Base-by-base conservation (phyloP, 768 basidiomycete species). In the Sutorius australiensis region DNA sequence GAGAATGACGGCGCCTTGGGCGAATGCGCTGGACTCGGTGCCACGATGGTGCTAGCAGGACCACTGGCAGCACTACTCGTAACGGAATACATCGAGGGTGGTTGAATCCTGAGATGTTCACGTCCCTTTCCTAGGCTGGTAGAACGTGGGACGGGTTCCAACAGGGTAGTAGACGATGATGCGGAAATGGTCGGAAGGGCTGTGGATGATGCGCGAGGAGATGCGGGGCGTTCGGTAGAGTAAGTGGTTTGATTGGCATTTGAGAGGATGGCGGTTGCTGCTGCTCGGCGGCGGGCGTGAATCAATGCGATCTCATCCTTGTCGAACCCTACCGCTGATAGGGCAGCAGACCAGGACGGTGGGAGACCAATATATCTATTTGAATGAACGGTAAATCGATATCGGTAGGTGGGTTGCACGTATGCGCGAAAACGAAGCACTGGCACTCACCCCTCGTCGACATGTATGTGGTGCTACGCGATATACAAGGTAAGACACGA, bases 401-500 rank as follows among this genome's bases (percentile, higher is more conserved):
- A 28, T 37, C 7, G 49, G 43, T 27, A 38, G 30, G 43, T n/a
- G n/a, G 30, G n/a, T 17, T 17, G 19, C 41, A 50, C 43, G 42
- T 33, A 44, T 34, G 44, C 38, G 58, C 17, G 38, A 36, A 45
- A 39, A 53, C 5, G 19, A 34, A n/a, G n/a, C 9, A 16, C 30
- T 21, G 17, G 16, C 3, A 75, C 79, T 51, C 58, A 86, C 82
- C 75, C 82, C 70, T 89, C 87, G 66, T 89, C 85, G 28, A 89
- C 87, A 62, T 90, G 87, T 32, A 89, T 81, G 61, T 89, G 79
- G 63, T 90, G 87, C 86, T 88, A 41, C n/a, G 41, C 7, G 27
- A 42, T 7, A 38, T 31, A 17, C 46, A 38, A 40, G 28, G 46
- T 59, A 8, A 55, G 57, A 47, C 9, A 10, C 8, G 14, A 39